Base-by-base conservation (phyloP, 129 eudicot species). In the Ambrosia artemisiifolia region DNA sequence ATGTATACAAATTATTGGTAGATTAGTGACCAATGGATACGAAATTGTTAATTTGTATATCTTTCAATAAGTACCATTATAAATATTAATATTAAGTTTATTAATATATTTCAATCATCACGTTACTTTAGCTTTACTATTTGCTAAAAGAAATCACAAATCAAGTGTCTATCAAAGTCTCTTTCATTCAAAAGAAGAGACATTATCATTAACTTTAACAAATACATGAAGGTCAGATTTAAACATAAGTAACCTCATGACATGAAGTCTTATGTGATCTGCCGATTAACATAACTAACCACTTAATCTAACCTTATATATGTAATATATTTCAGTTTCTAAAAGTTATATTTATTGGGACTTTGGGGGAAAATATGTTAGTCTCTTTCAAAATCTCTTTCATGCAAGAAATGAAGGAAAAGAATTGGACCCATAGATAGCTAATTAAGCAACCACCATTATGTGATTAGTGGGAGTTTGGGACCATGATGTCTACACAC, bases 401-500 rank as follows among this genome's bases (percentile, higher is more conserved):
- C 24, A 36, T 63, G 30, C 7, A 63, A 63, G 69, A 36, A 63
- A 36, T 63, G 13, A 17, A 63, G 36, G 48, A 16, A 36, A 63
- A 7, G 44, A 36, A 63, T 36, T 63, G 69, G 69, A 63, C 67
- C 67, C 67, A 28, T n/a, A 36, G 49, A 63, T 63, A 10, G 69
- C 30, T n/a, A 63, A n/a, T 12, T 59, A 38, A 18, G 68, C 50
- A 63, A 36, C 50, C 49, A 35, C 49, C 69, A 63, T 2, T 12
- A 63, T 36, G 28, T n/a, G 49, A 63, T 63, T 63, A 63, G 36
- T 9, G 46, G 7, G 32, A 63, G 47, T 62, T 62, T n/a, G 20
- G 44, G 67, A 62, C 28, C 20, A 16, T 63, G 30, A 63, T 63
- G 69, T 47, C 69, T 49, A 63, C 69, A 62, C 67, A 63, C 69